phyloP scores from a whole-genome alignment of 345 rosid genomes.

The Pelargonium nanum region DNA sequence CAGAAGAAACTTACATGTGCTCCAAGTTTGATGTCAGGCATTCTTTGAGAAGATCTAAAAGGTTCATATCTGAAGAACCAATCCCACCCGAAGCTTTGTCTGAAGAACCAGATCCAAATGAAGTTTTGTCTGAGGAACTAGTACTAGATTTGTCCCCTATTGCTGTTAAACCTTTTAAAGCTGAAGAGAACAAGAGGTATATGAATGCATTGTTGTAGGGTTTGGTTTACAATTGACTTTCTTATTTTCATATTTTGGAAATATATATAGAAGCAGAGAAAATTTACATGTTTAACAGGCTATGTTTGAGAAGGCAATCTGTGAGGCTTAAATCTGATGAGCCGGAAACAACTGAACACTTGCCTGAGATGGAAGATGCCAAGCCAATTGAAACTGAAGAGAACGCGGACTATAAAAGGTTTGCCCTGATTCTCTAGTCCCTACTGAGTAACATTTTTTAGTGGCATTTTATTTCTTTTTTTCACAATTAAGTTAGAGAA shows the following conservation, averaged over 20 bases:
- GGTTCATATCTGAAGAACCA: constrained; percentile 13
- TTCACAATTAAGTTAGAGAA: not conserved
- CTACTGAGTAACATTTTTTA: constrained; percentile 6
- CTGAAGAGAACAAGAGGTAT: not conserved
- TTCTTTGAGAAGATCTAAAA: constrained; percentile 14
- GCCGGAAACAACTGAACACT: not conserved
- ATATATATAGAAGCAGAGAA: not conserved
- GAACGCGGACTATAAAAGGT: constrained; percentile 29
- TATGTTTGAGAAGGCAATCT: constrained; percentile 2
- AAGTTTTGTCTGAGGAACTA: not conserved
- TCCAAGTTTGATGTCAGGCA: not conserved
- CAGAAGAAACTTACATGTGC: not conserved
- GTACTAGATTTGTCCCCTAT: not conserved
- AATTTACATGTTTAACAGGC: constrained; percentile 6
- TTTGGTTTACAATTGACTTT: not conserved
- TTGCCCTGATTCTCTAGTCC: constrained; percentile 3
- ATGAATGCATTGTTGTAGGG: not conserved
- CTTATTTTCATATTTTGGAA: not conserved
- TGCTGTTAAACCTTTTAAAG: not conserved
- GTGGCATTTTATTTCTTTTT: not conserved
- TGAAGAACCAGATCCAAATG: not conserved
- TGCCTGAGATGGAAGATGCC: not conserved
- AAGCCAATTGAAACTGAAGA: constrained; percentile 20
- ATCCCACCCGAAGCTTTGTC: constrained; percentile 6
- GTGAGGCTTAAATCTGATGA: not conserved